A percentile compares a stretch with the other conserved stretches of the same genome.
These are phyloP conservation scores for Somion occarium DNA, from an alignment of 1,284 basidiomycete genomes.

Conservation along the genomic window DNA sequence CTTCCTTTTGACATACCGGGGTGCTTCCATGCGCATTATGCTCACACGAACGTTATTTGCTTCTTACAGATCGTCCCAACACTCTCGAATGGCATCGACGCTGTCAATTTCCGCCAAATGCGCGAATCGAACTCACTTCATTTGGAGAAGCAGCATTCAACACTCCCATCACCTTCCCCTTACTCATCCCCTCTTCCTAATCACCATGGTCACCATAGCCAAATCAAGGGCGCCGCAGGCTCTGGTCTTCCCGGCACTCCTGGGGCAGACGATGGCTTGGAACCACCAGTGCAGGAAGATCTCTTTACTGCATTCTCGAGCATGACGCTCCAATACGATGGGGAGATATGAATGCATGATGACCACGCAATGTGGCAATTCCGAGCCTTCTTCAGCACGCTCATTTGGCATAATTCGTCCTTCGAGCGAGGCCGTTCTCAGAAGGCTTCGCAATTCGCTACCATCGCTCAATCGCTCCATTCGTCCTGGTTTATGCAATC, in stretches of 20 bases:
- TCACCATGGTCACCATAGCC: conserved; percentile 17
- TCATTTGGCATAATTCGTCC: too few species aligned
- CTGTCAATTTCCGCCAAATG: conserved; percentile 87
- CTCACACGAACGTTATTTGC: too few species aligned
- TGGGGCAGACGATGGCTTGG: conserved; percentile 49
- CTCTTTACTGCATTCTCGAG: conserved; percentile 83
- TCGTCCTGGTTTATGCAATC: neutral
- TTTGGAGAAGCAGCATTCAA: conserved; percentile 54
- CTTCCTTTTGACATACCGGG: too few species aligned
- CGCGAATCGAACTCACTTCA: conserved; percentile 90
- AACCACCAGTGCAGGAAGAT: conserved; percentile 36
- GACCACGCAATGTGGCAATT: neutral
- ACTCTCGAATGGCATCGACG: conserved; percentile 78
- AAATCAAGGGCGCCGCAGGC: conserved; percentile 36
- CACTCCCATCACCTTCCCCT: conserved; percentile 10
- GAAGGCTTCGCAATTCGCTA: neutral
- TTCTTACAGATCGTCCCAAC: conserved; percentile 82
- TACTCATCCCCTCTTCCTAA: conserved; percentile 2
- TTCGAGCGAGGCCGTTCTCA: too few species aligned
- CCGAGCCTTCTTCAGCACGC: neutral
- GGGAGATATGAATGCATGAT: conserved; percentile 42
- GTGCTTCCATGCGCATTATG: too few species aligned
- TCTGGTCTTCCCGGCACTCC: conserved; percentile 36
- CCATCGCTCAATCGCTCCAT: neutral
- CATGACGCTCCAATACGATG: conserved; percentile 84